Evolutionary conservation across 2,329 filamentous ascomycete genomes (phyloP).

Genomic region (Diaporthe capsici): DNA sequence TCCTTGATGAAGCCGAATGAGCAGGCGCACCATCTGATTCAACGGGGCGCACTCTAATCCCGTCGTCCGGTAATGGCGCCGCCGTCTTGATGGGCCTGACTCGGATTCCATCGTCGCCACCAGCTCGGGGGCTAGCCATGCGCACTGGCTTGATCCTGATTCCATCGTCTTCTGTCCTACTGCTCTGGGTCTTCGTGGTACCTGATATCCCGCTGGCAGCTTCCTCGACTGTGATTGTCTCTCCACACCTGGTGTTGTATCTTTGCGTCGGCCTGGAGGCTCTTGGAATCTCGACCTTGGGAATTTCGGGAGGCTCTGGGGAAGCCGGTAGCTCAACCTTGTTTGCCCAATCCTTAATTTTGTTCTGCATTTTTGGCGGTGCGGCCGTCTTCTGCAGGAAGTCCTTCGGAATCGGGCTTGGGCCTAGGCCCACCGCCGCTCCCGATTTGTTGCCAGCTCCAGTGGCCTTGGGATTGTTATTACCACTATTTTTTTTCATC

Average conservation of each 20-base stretch:
- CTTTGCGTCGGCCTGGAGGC: conserved; percentile 41
- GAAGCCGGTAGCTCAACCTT: conserved; percentile 66
- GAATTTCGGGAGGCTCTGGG: conserved; percentile 54
- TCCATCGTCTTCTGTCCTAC: conserved; percentile 46
- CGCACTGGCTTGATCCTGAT: conserved; percentile 58
- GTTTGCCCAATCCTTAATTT: conserved; percentile 74
- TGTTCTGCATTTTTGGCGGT: conserved; percentile 70
- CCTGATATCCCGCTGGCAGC: conserved; percentile 43
- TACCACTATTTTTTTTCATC: conserved; percentile 66
- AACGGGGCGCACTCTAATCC: conserved; percentile 51
- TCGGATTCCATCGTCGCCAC: conserved; percentile 53
- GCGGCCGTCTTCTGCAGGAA: conserved; percentile 67
- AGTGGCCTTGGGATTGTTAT: conserved; percentile 44
- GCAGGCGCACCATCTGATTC: conserved; percentile 45
- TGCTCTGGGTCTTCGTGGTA: conserved; percentile 41
- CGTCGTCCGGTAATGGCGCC: conserved; percentile 51
- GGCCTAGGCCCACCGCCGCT: conserved; percentile 44
- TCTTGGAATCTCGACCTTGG: conserved; percentile 49
- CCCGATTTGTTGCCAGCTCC: conserved; percentile 48
- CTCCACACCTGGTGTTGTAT: conserved; percentile 48
- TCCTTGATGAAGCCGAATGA: conserved; percentile 49
- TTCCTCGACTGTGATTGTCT: conserved; percentile 54
- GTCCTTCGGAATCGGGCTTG: conserved; percentile 68
- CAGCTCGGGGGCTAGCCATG: conserved; percentile 45
- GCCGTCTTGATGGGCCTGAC: conserved; percentile 46